Base-by-base conservation (phyloP, 2,329 filamentous ascomycete genomes). In the Colletotrichum viniferum region DNA sequence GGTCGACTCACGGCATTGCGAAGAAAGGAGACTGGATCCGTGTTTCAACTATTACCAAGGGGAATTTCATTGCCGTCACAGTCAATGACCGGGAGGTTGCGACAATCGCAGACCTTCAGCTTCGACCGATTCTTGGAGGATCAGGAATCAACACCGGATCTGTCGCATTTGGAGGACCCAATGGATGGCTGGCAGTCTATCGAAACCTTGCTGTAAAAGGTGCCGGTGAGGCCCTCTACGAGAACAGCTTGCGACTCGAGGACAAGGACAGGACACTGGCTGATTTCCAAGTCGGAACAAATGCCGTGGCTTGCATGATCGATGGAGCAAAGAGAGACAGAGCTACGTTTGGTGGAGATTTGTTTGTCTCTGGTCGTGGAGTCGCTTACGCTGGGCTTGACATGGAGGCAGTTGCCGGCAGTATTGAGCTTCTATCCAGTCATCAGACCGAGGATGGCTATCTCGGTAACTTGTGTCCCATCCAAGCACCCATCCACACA, bases 281-380 rank as follows among this genome's bases (percentile, higher is more conserved):
- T 9, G 73, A 76, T 52, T 76, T 76, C 30, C 74, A 76, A 3
- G 65, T 76, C 2, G 74, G 74, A 5, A 65, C 74, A 2, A 76
- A 76, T 18, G 34, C 52, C 12, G 55, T 73, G 10, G 38, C 74
- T 9, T 73, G 74, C 65, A 76, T 73, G 30, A 34, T 76, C 7
- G 74, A 76, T 30, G 74, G 74, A 4, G 70, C 74, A 18, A 73
- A 76, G 24, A 32, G 74, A 38, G 74, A 76, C 48, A 58, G 74
- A n/a, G 65, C 70, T 6, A 69, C 64, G 5, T 76, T 73, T 21
- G 74, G 74, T 2, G 74, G 74, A 6, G 74, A 76, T 18, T 12
- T 76, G 6, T 76, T 73, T 28, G 73, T 73, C 8, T 73, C 66
- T n/a, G 73, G 73, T 5, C 73, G 69, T 4, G 71, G 60, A 10